These are phyloP conservation scores for Sporisorium graminicola DNA, from an alignment of 1,284 basidiomycete genomes.

Conservation along the genomic window DNA sequence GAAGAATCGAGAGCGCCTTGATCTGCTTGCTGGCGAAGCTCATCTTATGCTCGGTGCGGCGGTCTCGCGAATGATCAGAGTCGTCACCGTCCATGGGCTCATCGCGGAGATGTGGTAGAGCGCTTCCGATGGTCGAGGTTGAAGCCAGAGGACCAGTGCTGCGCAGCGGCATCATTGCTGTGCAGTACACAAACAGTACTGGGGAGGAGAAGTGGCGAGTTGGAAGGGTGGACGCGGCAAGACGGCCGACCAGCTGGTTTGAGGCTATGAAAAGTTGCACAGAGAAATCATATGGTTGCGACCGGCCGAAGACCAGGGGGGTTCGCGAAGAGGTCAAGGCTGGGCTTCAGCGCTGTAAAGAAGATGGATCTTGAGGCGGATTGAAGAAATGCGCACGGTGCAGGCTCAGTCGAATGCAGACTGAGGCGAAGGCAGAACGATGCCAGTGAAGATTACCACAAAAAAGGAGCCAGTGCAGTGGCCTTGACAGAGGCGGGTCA, in stretches of 20 bases:
- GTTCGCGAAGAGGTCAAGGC: background rate
- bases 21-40: constrained; percentile 35
- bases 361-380: background rate
- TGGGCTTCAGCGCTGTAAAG: background rate
- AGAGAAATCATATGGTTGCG: background rate
- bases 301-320: no score
- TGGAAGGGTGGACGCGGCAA: no score
- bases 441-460: no score
- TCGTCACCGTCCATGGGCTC: background rate
- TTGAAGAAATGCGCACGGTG: background rate
- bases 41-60: constrained; percentile 3
- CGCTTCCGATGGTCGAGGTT: background rate
- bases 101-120: background rate
- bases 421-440: no score
- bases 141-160: constrained; percentile 2
- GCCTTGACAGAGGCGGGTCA: no score
- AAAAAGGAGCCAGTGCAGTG: no score
- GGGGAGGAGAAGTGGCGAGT: background rate
- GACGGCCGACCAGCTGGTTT: no score
- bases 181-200: no score
- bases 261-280: background rate
- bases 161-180: background rate
- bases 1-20: constrained; percentile 33
- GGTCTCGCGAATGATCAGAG: background rate
- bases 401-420: background rate